Base-by-base conservation (phyloP, 73 alveolate genomes). In the Tetrahymena elliotti region DNA sequence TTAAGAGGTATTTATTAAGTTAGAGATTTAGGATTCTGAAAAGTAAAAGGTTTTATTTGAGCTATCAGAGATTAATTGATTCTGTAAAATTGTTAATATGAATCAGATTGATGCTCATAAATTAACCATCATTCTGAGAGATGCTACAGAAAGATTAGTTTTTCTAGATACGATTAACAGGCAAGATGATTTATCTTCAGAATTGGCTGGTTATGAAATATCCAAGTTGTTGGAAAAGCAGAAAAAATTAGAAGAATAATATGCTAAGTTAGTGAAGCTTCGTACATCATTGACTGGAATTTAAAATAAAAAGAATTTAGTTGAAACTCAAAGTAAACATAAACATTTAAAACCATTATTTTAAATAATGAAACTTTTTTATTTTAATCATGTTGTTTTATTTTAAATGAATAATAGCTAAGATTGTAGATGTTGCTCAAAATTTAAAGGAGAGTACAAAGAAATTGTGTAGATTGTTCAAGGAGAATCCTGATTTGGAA, bases 21-120 rank as follows among this genome's bases (percentile, higher is more conserved):
- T 18, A 22, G 2, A 47, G 82, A 47, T 47, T 47, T 47, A 47
- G 88, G 36, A 68, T 4, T 36, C 34, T n/a, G 16, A 68, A 22
- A 7, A 31, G 20, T n/a, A 68, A 68, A 31, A 68, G 36, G 36
- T 18, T 18, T 6, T 24, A 52, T 18, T 52, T 24, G 31, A 9
- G 4, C 33, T 4, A 52, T 68, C 82, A 40, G 20, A 11, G 20
- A 27, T 0, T 68, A 10, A 68, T 22, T 68, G 88, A 68, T 31
- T 68, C 88, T 27, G n/a, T 68, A 35, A 22, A 22, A 16, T 27
- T 6, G 83, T 18, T 83, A 82, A 94, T 84, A 94, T 94, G 96
- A 94, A 94, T 94, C 95, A 93, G 39, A 94, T 94, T 33, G 96
- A 94, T 94, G 83, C 93, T n/a, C 96, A 94, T 93, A 94, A 94